These are phyloP conservation scores for Mollisiaceae sp. DNA, from an alignment of 2,329 filamentous ascomycete species.

Conservation along the genomic window DNA sequence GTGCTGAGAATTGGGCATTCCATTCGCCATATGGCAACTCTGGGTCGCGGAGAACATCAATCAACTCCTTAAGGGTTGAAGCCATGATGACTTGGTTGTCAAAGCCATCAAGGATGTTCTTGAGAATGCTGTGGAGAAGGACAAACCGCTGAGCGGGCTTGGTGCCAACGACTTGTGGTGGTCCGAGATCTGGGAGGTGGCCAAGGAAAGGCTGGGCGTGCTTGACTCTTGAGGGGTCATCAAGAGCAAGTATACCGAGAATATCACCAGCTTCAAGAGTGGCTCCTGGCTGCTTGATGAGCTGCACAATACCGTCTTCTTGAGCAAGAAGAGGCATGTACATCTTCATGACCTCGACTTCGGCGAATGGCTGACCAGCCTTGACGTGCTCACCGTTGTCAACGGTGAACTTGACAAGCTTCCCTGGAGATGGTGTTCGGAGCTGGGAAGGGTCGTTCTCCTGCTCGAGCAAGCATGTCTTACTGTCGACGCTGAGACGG, in stretches of 20 bases:
- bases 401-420: constrained; percentile 96
- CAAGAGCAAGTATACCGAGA: constrained; percentile 92
- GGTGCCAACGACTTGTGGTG: constrained; percentile 83
- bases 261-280: constrained; percentile 98
- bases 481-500: constrained; percentile 93
- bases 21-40: constrained; percentile 97
- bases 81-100: constrained; percentile 98
- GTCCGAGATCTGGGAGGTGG: constrained; percentile 84
- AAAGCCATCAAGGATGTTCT: constrained; percentile 89
- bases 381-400: constrained; percentile 94
- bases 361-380: constrained; percentile 91
- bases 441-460: constrained; percentile 99
- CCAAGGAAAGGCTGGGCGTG: constrained; percentile 93
- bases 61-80: constrained; percentile 80
- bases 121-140: constrained; percentile 76
- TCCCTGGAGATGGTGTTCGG: constrained; percentile 91
- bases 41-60: constrained; percentile 86
- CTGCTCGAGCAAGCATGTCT: constrained; percentile 96
- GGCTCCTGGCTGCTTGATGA: constrained; percentile 99
- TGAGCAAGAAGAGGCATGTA: constrained; percentile 98
- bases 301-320: constrained; percentile 94
- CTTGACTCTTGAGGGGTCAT: constrained; percentile 96
- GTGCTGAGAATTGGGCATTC: constrained; percentile 91
- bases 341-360: constrained; percentile 99
- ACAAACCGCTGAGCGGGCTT: constrained; percentile 91